These are phyloP conservation scores for Protomyces gravidus DNA, from an alignment of 1,139 yeast species.

Conservation along the genomic window DNA sequence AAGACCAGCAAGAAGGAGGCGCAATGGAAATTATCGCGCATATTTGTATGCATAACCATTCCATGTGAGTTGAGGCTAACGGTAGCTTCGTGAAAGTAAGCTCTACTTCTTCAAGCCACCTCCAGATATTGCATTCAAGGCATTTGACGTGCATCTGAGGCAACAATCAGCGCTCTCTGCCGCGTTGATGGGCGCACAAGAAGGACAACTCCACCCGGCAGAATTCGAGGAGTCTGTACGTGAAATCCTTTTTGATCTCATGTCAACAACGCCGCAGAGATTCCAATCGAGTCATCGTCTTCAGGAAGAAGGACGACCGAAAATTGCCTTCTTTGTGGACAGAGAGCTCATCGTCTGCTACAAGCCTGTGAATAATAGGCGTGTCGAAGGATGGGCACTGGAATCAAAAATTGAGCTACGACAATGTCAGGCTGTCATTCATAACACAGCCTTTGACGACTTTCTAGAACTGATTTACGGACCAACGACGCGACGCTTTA, in stretches of 20 bases:
- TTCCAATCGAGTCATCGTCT: background rate
- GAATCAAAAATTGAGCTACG: background rate
- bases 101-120: conserved; percentile 25
- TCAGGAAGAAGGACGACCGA: background rate
- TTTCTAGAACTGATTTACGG: background rate
- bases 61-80: background rate
- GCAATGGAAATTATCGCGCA: conserved; percentile 13
- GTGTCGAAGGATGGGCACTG: background rate
- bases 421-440: background rate
- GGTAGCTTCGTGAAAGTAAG: conserved; percentile 18
- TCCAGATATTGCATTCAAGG: background rate
- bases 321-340: background rate
- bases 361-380: background rate
- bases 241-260: background rate
- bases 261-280: background rate
- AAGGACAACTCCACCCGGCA: background rate
- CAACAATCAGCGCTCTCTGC: background rate
- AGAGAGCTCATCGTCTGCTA: background rate
- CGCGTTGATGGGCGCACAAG: background rate
- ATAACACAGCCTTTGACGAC: background rate
- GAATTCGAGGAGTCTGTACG: background rate
- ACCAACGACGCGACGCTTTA: background rate
- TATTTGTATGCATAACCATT: conserved; percentile 6
- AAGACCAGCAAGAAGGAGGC: conserved; percentile 5
- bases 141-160: conserved; percentile 2